Conservation (phyloP, 2,329 filamentous ascomycete genomes). For the Epichloe gansuensis region DNA sequence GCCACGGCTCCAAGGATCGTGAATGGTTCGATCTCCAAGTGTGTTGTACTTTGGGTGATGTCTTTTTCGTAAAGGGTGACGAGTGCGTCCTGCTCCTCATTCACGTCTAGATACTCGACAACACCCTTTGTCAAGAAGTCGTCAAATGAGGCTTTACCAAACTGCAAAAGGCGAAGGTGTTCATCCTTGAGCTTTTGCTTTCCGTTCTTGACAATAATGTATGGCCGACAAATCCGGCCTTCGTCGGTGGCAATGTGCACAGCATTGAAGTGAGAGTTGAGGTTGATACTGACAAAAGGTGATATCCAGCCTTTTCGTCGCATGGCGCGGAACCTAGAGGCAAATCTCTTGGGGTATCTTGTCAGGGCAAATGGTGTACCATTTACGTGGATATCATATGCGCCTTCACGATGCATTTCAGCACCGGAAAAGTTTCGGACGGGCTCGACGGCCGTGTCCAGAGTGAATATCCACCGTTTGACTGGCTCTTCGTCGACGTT, state of each 20-base stretch:
- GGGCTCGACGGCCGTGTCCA: conserved; percentile 72
- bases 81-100: conserved; percentile 93
- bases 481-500: conserved; percentile 90
- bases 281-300: conserved; percentile 91
- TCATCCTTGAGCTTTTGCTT: conserved; percentile 66
- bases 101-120: conserved; percentile 94
- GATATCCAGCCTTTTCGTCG: conserved; percentile 84
- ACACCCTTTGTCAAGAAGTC: conserved; percentile 83
- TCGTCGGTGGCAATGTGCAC: conserved; percentile 96
- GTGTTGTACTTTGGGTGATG: conserved; percentile 72
- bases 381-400: conserved; percentile 89
- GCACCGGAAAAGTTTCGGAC: conserved; percentile 60
- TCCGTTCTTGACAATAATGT: conserved; percentile 87
- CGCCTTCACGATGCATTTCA: conserved; percentile 73
- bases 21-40: conserved; percentile 96
- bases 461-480: conserved; percentile 68
- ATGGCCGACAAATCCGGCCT: conserved; percentile 86
- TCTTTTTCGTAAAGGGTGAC: conserved; percentile 83
- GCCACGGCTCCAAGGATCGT: conserved; percentile 92
- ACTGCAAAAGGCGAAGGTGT: conserved; percentile 69
- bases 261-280: conserved; percentile 82
- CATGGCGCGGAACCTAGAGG: conserved; percentile 73
- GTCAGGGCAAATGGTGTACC: conserved; percentile 88
- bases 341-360: conserved; percentile 72
- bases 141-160: conserved; percentile 79